These are phyloP conservation scores for Phlebiopsis flavidoalba DNA, from an alignment of 768 basidiomycete genomes.

Conservation along the genomic window DNA sequence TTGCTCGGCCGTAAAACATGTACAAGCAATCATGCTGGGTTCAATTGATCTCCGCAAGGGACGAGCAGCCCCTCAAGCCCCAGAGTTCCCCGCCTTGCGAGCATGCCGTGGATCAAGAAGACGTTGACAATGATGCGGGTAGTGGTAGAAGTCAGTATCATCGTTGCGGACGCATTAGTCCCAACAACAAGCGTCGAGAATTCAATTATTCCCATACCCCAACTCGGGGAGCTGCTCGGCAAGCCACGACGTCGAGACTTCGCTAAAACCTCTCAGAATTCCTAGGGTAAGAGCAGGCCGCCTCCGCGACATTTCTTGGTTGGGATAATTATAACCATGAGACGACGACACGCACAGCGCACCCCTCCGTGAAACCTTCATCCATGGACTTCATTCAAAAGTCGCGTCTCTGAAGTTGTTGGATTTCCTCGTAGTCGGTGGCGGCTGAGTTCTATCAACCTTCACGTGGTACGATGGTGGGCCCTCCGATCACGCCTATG, in stretches of 20 bases:
- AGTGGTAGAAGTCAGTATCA: not conserved
- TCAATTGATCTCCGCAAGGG: not conserved
- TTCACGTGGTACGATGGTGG: not conserved
- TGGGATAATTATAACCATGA: not conserved
- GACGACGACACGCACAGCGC: not conserved
- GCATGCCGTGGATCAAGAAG: not conserved
- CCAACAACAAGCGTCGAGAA: not conserved
- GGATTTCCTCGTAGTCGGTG: conserved; percentile 10
- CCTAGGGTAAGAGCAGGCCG: not conserved
- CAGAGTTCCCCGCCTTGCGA: not conserved
- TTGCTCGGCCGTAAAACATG: not conserved
- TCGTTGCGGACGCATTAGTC: conserved; percentile 2
- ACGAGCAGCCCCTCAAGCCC: too few species aligned
- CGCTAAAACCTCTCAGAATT: not conserved
- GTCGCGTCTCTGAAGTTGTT: conserved; percentile 7
- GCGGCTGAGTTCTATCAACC: conserved; percentile 5
- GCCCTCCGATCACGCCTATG: not conserved
- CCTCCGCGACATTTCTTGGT: not conserved
- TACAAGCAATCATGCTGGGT: not conserved
- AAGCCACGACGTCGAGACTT: not conserved
- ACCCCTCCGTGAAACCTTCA: not conserved
- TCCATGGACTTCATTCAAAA: conserved; percentile 2
- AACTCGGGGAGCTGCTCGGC: not conserved
- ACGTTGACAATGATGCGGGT: not conserved
- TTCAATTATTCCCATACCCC: not conserved